These are phyloP conservation scores for Petunia axillaris DNA, from an alignment of 257 asterid genomes.

Conservation along the genomic window DNA sequence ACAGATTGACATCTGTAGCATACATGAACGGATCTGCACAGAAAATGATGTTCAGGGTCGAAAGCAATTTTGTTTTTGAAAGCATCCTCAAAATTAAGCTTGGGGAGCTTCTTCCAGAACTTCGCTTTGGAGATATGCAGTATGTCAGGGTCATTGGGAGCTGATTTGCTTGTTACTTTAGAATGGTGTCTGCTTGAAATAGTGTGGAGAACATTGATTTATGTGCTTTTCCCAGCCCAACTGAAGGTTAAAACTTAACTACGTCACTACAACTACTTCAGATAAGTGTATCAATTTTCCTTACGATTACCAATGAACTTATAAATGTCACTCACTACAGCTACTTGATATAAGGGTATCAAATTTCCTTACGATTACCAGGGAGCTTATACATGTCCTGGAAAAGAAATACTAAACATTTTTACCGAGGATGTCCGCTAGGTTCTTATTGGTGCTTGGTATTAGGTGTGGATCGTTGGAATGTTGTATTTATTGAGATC, in stretches of 20 bases:
- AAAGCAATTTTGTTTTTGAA: conserved; percentile 1
- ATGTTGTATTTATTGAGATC: not conserved
- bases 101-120: not conserved
- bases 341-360: not conserved
- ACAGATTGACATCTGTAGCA: conserved; percentile 12
- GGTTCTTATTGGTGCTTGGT: not conserved
- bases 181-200: conserved; percentile 17
- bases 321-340: not conserved
- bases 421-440: not conserved
- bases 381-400: not conserved
- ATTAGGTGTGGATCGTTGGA: conserved; percentile 8
- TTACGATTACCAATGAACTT: not conserved
- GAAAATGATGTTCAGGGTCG: not conserved
- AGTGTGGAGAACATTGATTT: not conserved
- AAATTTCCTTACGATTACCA: not conserved
- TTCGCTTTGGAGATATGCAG: not conserved
- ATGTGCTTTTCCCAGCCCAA: not conserved
- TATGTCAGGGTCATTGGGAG: not conserved
- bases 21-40: not conserved
- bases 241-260: not conserved
- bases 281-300: not conserved
- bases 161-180: conserved; percentile 1
- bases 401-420: not conserved
- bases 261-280: not conserved
- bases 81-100: not conserved